Evolutionary conservation across 1,284 basidiomycete species (phyloP).

Genomic region (Puccinia polysora): DNA sequence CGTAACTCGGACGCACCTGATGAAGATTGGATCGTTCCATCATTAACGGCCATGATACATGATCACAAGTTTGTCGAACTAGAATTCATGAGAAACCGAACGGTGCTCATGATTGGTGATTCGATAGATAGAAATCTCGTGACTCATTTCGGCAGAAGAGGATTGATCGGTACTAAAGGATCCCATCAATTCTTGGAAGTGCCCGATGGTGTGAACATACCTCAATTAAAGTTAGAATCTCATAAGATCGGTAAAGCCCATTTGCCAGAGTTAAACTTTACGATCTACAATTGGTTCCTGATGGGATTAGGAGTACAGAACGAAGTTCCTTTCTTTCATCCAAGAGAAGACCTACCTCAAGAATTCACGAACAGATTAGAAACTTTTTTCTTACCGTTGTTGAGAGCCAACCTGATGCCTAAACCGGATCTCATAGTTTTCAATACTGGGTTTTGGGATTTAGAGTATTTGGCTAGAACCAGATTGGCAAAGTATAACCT

Average conservation of each 20-base stretch:
- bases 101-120: constrained; percentile 38
- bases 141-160: constrained; percentile 21
- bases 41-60: constrained; percentile 9
- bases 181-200: constrained; percentile 11
- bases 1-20: background rate
- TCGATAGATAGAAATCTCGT: constrained; percentile 36
- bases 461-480: constrained; percentile 30
- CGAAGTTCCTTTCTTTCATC: constrained; percentile 36
- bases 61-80: constrained; percentile 22
- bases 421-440: constrained; percentile 36
- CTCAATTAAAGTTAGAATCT: constrained; percentile 21
- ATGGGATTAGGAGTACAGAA: constrained; percentile 24
- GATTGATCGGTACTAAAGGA: background rate
- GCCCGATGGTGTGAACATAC: constrained; percentile 9
- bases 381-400: constrained; percentile 12
- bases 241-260: constrained; percentile 22
- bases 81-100: constrained; percentile 20
- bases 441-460: constrained; percentile 40
- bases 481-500: background rate
- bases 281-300: constrained; percentile 37
- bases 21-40: constrained; percentile 31
- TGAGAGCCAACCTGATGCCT: constrained; percentile 3
- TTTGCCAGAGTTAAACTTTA: constrained; percentile 27
- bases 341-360: constrained; percentile 36
- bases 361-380: constrained; percentile 10